These are phyloP conservation scores for Haplographium delicatum DNA, from an alignment of 495 filamentous ascomycete genomes.

Conservation along the genomic window DNA sequence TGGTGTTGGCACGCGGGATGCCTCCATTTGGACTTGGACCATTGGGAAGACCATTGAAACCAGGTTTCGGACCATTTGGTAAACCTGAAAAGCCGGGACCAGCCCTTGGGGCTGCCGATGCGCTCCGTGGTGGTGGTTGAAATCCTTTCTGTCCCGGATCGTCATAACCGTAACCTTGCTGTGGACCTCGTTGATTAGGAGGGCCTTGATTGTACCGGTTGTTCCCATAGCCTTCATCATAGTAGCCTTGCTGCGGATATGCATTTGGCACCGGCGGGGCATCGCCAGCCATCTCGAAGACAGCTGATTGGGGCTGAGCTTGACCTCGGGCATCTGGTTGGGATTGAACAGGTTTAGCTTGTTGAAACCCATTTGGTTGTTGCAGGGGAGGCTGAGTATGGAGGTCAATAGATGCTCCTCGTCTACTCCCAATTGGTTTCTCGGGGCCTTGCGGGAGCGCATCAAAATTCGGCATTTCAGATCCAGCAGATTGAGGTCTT, in stretches of 20 bases:
- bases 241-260: conserved; percentile 31
- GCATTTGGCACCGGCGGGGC: conserved; percentile 41
- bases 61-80: conserved; percentile 25
- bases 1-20: conserved; percentile 29
- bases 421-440: conserved; percentile 3
- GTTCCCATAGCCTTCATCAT: conserved; percentile 27
- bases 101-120: conserved; percentile 19
- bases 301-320: conserved; percentile 47
- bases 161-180: conserved; percentile 15
- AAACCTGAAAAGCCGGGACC: conserved; percentile 13
- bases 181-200: conserved; percentile 27
- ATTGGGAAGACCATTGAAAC: conserved; percentile 24
- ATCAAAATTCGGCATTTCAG: conserved; percentile 75
- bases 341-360: conserved; percentile 52
- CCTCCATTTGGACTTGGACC: conserved; percentile 18
- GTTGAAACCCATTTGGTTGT: conserved; percentile 33
- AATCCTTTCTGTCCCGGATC: conserved; percentile 17
- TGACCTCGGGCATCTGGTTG: conserved; percentile 59
- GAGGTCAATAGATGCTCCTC: conserved; percentile 41
- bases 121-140: conserved; percentile 29
- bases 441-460: conserved; percentile 51
- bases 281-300: conserved; percentile 68
- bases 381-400: conserved; percentile 43
- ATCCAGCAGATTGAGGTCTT: conserved; percentile 29
- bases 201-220: conserved; percentile 27